phyloP scores from a whole-genome alignment of 495 filamentous ascomycete genomes.

The Terfezia boudieri region DNA sequence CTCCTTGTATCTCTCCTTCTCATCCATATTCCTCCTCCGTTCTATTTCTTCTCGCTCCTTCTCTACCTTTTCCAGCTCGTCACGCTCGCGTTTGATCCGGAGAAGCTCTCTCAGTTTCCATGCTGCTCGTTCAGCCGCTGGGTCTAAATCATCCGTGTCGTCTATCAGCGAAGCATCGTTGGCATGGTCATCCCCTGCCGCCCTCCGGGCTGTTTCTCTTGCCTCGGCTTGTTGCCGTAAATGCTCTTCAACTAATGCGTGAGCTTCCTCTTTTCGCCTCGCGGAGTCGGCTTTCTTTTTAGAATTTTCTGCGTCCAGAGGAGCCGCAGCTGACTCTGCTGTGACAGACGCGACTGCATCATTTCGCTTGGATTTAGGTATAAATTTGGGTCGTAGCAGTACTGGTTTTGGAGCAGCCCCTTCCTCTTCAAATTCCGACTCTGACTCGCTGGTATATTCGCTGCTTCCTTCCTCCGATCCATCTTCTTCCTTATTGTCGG shows the following conservation, averaged over 20 bases:
- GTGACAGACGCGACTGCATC: constrained; percentile 10
- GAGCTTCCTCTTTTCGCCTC: constrained; percentile 40
- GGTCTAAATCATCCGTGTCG: constrained; percentile 66
- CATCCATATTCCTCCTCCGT: constrained; percentile 62
- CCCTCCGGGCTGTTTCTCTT: constrained; percentile 42
- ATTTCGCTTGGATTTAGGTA: constrained; percentile 57
- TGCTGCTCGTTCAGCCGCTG: constrained; percentile 68
- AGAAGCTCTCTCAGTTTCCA: constrained; percentile 89
- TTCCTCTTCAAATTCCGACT: constrained; percentile 37
- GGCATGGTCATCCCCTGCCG: constrained; percentile 71
- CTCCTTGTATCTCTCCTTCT: constrained; percentile 69
- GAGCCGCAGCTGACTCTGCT: constrained; percentile 6
- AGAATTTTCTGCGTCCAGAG: constrained; percentile 15
- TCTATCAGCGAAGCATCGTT: constrained; percentile 54
- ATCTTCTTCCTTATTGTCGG: constrained; percentile 14
- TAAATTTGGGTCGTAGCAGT: constrained; percentile 74
- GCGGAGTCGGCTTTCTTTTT: constrained; percentile 34
- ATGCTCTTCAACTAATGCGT: constrained; percentile 69
- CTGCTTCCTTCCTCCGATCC: constrained; percentile 29
- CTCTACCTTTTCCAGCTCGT: constrained; percentile 62
- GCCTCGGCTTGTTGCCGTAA: constrained; percentile 58
- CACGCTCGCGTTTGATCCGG: constrained; percentile 64
- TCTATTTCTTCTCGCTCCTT: constrained; percentile 78
- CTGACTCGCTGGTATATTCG: constrained; percentile 23
- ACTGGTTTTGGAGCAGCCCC: constrained; percentile 54